A percentile compares a stretch with the other conserved stretches of the same genome.
Evolutionary conservation across 768 basidiomycete species (phyloP).

Genomic region (Tricholoma sp.): DNA sequence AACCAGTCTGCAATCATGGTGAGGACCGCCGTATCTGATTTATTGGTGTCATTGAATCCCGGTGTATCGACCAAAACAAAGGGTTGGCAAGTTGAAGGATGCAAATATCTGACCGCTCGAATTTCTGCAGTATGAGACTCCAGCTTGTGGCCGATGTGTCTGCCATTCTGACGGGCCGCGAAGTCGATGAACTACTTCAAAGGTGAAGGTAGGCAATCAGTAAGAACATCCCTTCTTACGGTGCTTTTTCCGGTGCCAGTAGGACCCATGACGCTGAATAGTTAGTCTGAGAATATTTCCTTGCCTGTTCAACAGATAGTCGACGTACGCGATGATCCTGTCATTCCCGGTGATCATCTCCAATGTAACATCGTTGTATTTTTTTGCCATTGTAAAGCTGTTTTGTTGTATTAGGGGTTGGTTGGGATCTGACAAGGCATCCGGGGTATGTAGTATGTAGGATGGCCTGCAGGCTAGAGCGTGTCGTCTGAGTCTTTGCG

Average conservation of each 20-base stretch:
- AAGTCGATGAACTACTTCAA: conserved; percentile 30
- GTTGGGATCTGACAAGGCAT: not conserved
- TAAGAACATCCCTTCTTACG: conserved; percentile 4
- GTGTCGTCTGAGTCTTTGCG: not conserved
- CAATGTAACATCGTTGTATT: not conserved
- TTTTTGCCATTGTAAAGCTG: not conserved
- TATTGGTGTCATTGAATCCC: conserved; percentile 16
- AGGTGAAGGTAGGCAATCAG: not conserved
- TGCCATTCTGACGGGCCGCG: conserved; percentile 22
- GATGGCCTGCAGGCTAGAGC: not conserved
- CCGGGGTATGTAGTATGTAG: not conserved
- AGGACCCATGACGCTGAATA: conserved; percentile 18
- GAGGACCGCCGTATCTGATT: conserved; percentile 15
- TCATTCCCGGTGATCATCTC: not conserved
- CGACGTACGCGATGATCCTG: not conserved
- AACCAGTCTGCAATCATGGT: conserved; percentile 10
- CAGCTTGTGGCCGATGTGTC: conserved; percentile 27
- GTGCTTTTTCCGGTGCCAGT: conserved; percentile 20
- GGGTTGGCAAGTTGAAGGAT: not conserved
- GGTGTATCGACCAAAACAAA: conserved; percentile 18
- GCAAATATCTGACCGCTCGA: conserved; percentile 11
- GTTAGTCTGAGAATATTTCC: not conserved
- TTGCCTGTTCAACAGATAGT: not conserved
- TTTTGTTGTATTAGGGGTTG: not conserved
- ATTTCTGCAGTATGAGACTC: conserved; percentile 32